Base-by-base conservation (phyloP, 163 green algal genomes). In the Volvox carteri region DNA sequence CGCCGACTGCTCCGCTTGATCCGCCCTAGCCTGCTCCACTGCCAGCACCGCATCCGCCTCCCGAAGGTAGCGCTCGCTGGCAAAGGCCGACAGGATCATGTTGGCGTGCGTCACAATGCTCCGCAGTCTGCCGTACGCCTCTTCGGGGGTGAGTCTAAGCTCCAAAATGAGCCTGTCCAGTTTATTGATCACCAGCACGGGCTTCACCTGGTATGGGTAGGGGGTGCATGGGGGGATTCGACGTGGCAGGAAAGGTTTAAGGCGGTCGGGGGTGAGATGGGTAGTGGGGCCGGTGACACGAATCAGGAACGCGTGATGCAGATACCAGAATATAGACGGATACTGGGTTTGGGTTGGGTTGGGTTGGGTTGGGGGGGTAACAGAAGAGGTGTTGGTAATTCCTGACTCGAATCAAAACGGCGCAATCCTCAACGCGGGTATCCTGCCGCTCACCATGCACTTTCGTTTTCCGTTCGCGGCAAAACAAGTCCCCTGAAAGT, bases 141-240 rank as follows among this genome's bases (percentile, higher is more conserved):
- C 98, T 21, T 80, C 65, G 11, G 98, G 95, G 0, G 93, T 92
- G 60, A 99, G 86, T 30, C 90, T 50, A 76, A 99, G 93, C 95
- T 99, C 97, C 72, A 96, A 75, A 35, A 99, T 96, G 18, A 99
- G 95, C 8, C 98, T 93, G 93, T 99, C 98, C n/a, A 99, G 67
- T 93, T 99, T 99, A 95, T 99, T 99, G 89, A 99, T 95, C 23
- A 99, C 94, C 79, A 99, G 93, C 88, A 92, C 96, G 48, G 97
- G 94, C 46, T 80, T 80, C 1, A 80, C 73, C 73, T 80, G 73
- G 14, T 19, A 44, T n/a, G 62, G 21, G 62, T 23, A 7, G 62
- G 62, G 62, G n/a, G 30, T 58, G 48, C 12, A 58, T 58, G 48
- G 48, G 35, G 68, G 35, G 35, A 2, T n/a, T n/a, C n/a, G 30